A percentile compares a stretch with the other conserved stretches of the same genome.
phyloP scores from a whole-genome alignment of 1,139 yeast genomes.

The Yamadazyma atlantica region DNA sequence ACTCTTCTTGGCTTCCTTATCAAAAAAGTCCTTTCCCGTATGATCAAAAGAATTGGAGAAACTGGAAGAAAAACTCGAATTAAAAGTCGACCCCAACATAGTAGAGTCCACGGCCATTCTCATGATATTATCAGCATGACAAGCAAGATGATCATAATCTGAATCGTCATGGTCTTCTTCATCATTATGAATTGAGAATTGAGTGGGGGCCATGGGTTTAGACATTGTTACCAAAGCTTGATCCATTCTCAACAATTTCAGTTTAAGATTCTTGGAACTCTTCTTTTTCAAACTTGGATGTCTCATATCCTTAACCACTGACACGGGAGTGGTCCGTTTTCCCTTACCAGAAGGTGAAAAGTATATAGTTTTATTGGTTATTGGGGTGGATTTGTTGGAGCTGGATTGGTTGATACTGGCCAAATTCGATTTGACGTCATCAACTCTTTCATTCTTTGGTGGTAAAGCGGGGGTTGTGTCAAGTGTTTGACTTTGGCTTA shows the following conservation, averaged over 20 bases:
- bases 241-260: constrained; percentile 19
- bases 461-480: constrained; percentile 5
- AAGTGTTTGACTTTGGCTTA: neutral
- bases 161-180: constrained; percentile 21
- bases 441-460: constrained; percentile 7
- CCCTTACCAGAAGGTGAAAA: constrained; percentile 32
- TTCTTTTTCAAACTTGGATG: constrained; percentile 12
- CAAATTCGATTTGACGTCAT: constrained; percentile 3
- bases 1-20: constrained; percentile 29
- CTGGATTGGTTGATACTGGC: constrained; percentile 13
- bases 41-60: constrained; percentile 38
- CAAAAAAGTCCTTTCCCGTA: constrained; percentile 28
- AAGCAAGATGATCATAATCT: constrained; percentile 43
- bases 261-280: constrained; percentile 16
- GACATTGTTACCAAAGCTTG: constrained; percentile 16
- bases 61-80: constrained; percentile 26
- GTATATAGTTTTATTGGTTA: constrained; percentile 29
- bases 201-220: neutral
- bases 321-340: constrained; percentile 23
- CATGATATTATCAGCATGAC: constrained; percentile 49
- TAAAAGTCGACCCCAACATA: constrained; percentile 43
- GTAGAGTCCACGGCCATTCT: constrained; percentile 52
- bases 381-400: constrained; percentile 27
- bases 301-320: constrained; percentile 17
- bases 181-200: constrained; percentile 6